phyloP scores from a whole-genome alignment of 371 early-diverging fungal species.

The Rhizomucor miehei region DNA sequence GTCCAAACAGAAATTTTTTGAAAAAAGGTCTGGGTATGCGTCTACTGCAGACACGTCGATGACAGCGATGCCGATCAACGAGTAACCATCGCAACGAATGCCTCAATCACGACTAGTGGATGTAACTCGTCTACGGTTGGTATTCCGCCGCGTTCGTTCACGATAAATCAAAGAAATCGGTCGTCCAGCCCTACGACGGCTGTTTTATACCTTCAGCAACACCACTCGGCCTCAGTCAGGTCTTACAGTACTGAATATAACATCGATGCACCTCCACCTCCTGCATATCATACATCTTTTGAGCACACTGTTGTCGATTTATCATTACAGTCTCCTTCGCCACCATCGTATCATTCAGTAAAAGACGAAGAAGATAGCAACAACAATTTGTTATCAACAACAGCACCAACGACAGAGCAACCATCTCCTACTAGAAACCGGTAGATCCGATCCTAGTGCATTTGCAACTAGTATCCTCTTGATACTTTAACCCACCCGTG shows the following conservation, averaged over 20 bases:
- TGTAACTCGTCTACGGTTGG: constrained; percentile 17
- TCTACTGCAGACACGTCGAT: constrained; percentile 3
- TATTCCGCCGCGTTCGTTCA: constrained; percentile 14
- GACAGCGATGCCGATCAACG: not conserved
- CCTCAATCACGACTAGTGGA: not conserved
- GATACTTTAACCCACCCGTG: too few relatives aligned
- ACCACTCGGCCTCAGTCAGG: not conserved
- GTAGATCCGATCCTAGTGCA: too few relatives aligned
- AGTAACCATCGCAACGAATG: not conserved
- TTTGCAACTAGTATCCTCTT: too few relatives aligned
- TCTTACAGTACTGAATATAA: constrained; percentile 2
- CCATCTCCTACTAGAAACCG: too few relatives aligned
- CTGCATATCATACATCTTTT: constrained; percentile 13
- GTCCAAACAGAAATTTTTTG: not conserved
- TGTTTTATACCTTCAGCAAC: not conserved
- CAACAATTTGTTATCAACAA: not conserved
- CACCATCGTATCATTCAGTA: constrained; percentile 17
- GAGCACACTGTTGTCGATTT: constrained; percentile 6
- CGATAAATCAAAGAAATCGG: not conserved
- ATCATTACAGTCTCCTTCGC: constrained; percentile 4
- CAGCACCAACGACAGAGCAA: not conserved
- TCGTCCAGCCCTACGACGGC: constrained; percentile 5
- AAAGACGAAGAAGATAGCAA: constrained; percentile 15
- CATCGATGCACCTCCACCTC: constrained; percentile 4
- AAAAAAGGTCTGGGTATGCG: constrained; percentile 7